Evolutionary conservation across 352 stramenopile genomes (phyloP).

Genomic region (Pythium vanterpoolii): DNA sequence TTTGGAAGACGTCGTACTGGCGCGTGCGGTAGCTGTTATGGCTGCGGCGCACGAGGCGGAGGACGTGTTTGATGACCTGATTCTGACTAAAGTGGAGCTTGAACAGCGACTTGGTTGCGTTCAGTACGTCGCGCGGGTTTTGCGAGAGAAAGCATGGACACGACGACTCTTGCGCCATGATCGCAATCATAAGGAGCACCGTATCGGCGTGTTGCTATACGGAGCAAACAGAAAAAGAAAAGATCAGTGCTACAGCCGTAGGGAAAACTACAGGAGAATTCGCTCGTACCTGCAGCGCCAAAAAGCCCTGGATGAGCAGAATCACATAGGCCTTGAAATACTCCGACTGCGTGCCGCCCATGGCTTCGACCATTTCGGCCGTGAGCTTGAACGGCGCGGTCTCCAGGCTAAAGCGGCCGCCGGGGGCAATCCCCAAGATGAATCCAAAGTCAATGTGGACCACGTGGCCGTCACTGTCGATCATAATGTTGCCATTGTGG

Average conservation of each 20-base stretch:
- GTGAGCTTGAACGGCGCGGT: slow-evolving; percentile 98
- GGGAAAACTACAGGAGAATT: not conserved
- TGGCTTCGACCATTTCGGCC: slow-evolving; percentile 96
- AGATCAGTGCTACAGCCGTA: slow-evolving; percentile 3
- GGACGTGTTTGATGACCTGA: slow-evolving; percentile 88
- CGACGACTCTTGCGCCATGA: slow-evolving; percentile 94
- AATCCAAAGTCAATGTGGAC: slow-evolving; percentile 99
- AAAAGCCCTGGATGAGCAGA: slow-evolving; percentile 96
- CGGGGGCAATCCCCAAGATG: slow-evolving; percentile 96
- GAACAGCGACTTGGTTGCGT: slow-evolving; percentile 74
- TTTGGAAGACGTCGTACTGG: slow-evolving; percentile 91
- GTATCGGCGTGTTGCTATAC: slow-evolving; percentile 90
- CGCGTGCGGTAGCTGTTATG: slow-evolving; percentile 90
- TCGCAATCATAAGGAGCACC: slow-evolving; percentile 95
- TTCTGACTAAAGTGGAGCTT: slow-evolving; percentile 78
- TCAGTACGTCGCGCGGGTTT: slow-evolving; percentile 71
- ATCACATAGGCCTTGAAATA: slow-evolving; percentile 98
- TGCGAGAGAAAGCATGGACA: slow-evolving; percentile 94
- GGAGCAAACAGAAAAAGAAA: slow-evolving; percentile 11
- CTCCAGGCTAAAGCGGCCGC: slow-evolving; percentile 94
- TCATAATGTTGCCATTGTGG: slow-evolving; percentile 99
- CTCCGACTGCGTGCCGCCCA: slow-evolving; percentile 89
- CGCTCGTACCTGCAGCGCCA: slow-evolving; percentile 89
- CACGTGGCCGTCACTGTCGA: slow-evolving; percentile 95
- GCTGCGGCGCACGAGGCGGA: slow-evolving; percentile 85